These are phyloP conservation scores for Agrocybe praecox DNA, from an alignment of 768 basidiomycete genomes.

Conservation along the genomic window DNA sequence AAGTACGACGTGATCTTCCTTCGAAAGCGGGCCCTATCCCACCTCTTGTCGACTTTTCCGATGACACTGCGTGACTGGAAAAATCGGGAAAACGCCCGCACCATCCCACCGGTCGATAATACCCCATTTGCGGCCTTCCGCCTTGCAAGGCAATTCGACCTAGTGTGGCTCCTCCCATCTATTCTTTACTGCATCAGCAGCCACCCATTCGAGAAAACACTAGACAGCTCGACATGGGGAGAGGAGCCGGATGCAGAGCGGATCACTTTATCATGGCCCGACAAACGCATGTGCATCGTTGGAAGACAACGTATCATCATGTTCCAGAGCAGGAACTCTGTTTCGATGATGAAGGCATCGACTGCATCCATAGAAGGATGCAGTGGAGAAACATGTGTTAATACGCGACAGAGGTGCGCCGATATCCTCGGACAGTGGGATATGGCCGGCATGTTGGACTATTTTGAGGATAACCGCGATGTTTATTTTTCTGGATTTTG, in stretches of 20 bases:
- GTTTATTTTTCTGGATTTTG: conserved; percentile 26
- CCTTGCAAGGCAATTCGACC: conserved; percentile 33
- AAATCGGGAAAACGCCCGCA: conserved; percentile 33
- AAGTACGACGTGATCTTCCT: conserved; percentile 42
- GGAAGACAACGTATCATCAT: conserved; percentile 28
- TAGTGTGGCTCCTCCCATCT: conserved; percentile 36
- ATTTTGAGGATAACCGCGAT: conserved; percentile 28
- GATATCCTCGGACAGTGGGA: conserved; percentile 29
- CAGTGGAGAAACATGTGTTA: conserved; percentile 15
- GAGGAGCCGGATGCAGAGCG: conserved; percentile 12
- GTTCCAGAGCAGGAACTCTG: conserved; percentile 20
- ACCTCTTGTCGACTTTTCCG: conserved; percentile 38
- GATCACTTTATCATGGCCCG: conserved; percentile 24
- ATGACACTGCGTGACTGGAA: conserved; percentile 34
- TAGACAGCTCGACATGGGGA: conserved; percentile 34
- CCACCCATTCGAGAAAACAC: conserved; percentile 36
- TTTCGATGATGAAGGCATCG: conserved; percentile 14
- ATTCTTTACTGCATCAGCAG: conserved; percentile 39
- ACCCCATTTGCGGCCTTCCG: conserved; percentile 40
- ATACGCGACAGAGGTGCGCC: conserved; percentile 22
- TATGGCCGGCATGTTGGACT: conserved; percentile 33
- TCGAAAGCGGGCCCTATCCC: conserved; percentile 31
- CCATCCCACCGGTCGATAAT: conserved; percentile 38
- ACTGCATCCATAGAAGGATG: conserved; percentile 7
- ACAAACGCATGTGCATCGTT: conserved; percentile 29